Base-by-base conservation (phyloP, 106 monocot genomes). In the Platanthera guangdongensis region DNA sequence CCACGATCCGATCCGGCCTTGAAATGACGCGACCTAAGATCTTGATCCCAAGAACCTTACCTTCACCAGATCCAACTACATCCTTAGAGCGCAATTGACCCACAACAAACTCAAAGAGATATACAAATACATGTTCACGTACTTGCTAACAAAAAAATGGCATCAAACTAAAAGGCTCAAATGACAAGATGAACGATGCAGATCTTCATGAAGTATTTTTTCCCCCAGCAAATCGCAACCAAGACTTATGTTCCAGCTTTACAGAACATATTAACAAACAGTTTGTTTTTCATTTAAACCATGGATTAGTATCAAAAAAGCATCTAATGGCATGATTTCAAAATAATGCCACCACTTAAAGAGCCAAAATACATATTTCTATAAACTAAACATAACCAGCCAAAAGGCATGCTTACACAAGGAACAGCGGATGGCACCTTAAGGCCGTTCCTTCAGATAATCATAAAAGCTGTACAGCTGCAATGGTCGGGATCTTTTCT, bases 401-500 rank as follows among this genome's bases (percentile, higher is more conserved):
- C 32, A 67, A 30, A 67, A 22, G 14, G 30, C 21, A 39, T 59
- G 32, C 30, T 30, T 67, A 25, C 19, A 63, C 5, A 21, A 3
- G n/a, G 25, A 62, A 7, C 28, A 1, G 22, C 28, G 10, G 10
- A 11, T 65, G 28, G 30, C 3, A 13, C 67, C 18, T 48, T 5
- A 47, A 72, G 51, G 72, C 21, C 9, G 49, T n/a, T 51, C 50
- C 18, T 72, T 72, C 49, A 68, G 15, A 15, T 71, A 50, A 68
- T 68, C 54, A 84, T 52, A 99, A 80, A 28, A 99, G 86, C 78
- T 99, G 94, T 9, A 99, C 92, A 15, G 99, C 99, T 68, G 94
- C 94, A 68, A 99, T 99, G 30, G 88, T 83, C 22, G 99, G 99
- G 53, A 99, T 92, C 83, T 99, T 99, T 62, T 99, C 99, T 46